These are phyloP conservation scores for Epichloe festucae DNA, from an alignment of 2,329 filamentous ascomycete species.

Conservation along the genomic window DNA sequence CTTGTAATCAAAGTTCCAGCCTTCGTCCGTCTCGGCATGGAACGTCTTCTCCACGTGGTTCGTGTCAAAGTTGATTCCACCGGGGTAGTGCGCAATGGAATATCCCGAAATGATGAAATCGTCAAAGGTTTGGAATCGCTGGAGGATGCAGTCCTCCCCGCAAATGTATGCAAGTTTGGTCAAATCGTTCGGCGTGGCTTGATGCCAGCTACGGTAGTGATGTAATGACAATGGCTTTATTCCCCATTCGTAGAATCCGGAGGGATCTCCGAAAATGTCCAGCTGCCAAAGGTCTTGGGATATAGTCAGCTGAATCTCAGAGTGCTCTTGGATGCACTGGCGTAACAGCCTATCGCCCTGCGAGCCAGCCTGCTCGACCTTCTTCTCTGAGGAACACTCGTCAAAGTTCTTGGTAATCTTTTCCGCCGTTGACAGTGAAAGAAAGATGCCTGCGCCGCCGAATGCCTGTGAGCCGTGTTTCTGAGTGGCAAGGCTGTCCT, in stretches of 20 bases:
- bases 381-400: constrained; percentile 27
- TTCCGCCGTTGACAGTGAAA: constrained; percentile 36
- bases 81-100: constrained; percentile 43
- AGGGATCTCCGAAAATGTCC: constrained; percentile 45
- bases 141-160: constrained; percentile 40
- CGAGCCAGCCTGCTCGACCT: background rate
- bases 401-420: constrained; percentile 30
- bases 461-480: constrained; percentile 50
- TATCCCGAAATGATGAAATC: constrained; percentile 44
- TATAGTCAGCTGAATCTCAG: constrained; percentile 39
- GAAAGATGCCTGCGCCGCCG: constrained; percentile 49
- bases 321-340: constrained; percentile 46
- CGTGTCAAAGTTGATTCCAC: constrained; percentile 34
- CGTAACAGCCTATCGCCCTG: constrained; percentile 5
- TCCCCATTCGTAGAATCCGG: constrained; percentile 50
- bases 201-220: constrained; percentile 49
- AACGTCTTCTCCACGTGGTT: constrained; percentile 40
- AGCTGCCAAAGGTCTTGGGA: constrained; percentile 46
- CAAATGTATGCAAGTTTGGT: constrained; percentile 35
- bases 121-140: constrained; percentile 42
- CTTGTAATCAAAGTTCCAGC: constrained; percentile 35
- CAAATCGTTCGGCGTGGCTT: constrained; percentile 39
- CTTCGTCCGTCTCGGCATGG: constrained; percentile 30
- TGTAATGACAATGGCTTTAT: constrained; percentile 46
- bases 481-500: constrained; percentile 44